Evolutionary conservation across 108 stramenopile species (phyloP), one percentile per base, ranked within the genome.

Genomic region (Bacterosira constricta): DNA sequence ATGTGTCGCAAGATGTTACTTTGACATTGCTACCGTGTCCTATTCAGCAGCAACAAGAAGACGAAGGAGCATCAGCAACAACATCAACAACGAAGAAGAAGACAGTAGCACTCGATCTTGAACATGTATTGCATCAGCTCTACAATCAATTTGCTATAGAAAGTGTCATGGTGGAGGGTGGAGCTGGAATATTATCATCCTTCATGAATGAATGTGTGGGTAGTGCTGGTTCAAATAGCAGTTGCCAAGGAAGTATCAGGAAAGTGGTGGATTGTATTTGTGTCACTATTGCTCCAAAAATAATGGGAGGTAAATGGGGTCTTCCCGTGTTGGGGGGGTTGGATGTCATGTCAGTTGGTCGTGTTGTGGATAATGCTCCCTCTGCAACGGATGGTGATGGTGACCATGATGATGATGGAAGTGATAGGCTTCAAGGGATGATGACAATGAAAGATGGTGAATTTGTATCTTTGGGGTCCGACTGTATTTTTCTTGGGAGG

Each of bases 131-230:
- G 18, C 27, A 45, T 20, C 57, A 72, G 17, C 71, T 93, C 3
- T 50, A 67, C 17, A 18, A 70, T 27, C 38, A 69, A n/a, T 78
- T 75, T 73, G 82, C 75, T 4, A 88, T 94, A 13, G 46, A 77
- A 20, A 84, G 79, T 61, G 38, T 94, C 38, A 90, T 94, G 93
- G 87, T 94, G 13, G 93, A 94, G 62, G 93, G 93, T 12, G 93
- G 93, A 9, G 63, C 86, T 0, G 25, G 45, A 6, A 63, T 94
- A 26, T 39, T 94, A 10, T 70, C 84, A 1, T 66, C 84, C 1
- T 91, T 91, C 71, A 23, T 80, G 36, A 76, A 80, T 50, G 67
- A 64, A 42, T 65, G 61, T 46, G 27, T 68, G 12, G 17, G 4
- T 27, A 53, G 18, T 8, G 44, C 11, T 4, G 15, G 6, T 2